These are phyloP conservation scores for Cutaneotrichosporon dermatis DNA, from an alignment of 1,284 basidiomycete species.

Conservation along the genomic window DNA sequence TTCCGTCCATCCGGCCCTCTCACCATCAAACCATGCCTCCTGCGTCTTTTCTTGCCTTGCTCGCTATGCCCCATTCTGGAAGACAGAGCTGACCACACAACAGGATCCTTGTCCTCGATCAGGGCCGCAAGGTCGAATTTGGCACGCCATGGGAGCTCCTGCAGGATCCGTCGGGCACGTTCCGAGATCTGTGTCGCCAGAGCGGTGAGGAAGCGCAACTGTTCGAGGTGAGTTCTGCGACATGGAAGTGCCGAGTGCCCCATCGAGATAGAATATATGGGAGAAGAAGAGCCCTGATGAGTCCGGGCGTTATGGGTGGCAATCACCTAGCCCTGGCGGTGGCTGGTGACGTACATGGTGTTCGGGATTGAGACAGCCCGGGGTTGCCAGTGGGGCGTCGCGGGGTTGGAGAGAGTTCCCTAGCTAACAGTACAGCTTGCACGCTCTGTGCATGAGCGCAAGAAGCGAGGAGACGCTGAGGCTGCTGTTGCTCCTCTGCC, in stretches of 20 bases:
- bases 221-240: constrained; percentile 32
- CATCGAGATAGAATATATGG: no score
- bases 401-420: no score
- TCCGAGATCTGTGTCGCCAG: constrained; percentile 48
- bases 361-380: no score
- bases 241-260: neutral
- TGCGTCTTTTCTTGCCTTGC: no score
- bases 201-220: constrained; percentile 48
- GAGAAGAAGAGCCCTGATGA: no score
- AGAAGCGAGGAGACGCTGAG: neutral
- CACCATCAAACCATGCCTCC: no score
- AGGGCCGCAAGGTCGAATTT: constrained; percentile 52
- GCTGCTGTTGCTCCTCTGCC: neutral
- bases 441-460: constrained; percentile 20
- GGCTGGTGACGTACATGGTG: no score
- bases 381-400: no score
- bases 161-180: constrained; percentile 42
- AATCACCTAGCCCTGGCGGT: no score
- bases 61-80: no score
- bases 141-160: constrained; percentile 52
- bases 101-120: constrained; percentile 53
- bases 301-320: no score
- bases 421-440: constrained; percentile 14
- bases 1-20: no score
- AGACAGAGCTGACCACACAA: neutral